phyloP scores from a whole-genome alignment of 371 early-diverging fungal genomes.

The Chytridiales sp. region DNA sequence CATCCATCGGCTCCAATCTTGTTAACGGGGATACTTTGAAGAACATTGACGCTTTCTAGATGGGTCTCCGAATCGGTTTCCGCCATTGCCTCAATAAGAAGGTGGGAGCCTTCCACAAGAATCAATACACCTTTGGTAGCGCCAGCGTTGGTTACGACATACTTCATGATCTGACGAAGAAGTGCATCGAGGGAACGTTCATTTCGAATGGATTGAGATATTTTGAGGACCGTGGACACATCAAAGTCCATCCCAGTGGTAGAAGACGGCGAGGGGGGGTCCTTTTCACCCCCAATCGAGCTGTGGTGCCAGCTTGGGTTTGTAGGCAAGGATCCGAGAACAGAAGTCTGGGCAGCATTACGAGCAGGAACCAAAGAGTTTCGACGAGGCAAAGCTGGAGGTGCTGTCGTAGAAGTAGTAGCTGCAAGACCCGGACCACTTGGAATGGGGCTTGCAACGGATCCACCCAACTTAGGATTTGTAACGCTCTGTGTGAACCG shows the following conservation, averaged over 20 bases:
- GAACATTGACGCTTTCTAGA: conserved; percentile 30
- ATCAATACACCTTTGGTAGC: conserved; percentile 42
- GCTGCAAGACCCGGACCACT: no score
- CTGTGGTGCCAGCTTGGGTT: no score
- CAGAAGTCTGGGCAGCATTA: no score
- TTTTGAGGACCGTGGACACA: conserved; percentile 41
- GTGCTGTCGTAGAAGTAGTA: no score
- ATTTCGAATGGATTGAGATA: conserved; percentile 40
- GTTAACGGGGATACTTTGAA: conserved; percentile 29
- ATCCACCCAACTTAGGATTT: no score
- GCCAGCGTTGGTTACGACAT: conserved; percentile 45
- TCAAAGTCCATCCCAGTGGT: conserved; percentile 49
- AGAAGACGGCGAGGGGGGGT: no score
- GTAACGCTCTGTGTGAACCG: no score
- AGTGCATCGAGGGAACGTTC: conserved; percentile 44
- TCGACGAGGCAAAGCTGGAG: no score
- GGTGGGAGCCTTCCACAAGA: conserved; percentile 28
- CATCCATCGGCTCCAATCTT: conserved; percentile 2
- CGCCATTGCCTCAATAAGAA: conserved; percentile 35
- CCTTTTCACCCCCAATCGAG: no score
- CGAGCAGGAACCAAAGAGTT: no score
- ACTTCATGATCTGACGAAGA: conserved; percentile 38
- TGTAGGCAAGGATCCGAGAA: no score
- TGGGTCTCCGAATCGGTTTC: conserved; percentile 23
- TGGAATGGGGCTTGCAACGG: no score